Conservation (phyloP, 768 basidiomycete species). For the Boletus patriciae region DNA sequence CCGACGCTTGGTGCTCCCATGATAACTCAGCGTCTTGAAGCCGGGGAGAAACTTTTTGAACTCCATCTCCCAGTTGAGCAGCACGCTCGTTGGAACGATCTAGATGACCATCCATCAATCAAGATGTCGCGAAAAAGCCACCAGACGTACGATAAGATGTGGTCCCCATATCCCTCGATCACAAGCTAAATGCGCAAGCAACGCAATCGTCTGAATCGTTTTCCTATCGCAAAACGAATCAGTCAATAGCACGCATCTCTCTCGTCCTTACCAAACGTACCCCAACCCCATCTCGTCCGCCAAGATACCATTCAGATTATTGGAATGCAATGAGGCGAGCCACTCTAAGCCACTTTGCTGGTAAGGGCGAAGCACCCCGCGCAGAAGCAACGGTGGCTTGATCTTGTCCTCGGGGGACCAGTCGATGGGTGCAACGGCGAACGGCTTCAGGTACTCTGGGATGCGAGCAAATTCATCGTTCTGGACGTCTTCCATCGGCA, state of each 20-base stretch:
- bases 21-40: slow-evolving; percentile 84
- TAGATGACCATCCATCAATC: slow-evolving; percentile 22
- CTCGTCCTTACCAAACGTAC: slow-evolving; percentile 44
- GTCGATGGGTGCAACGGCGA: slow-evolving; percentile 67
- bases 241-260: not conserved
- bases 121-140: not conserved
- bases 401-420: slow-evolving; percentile 63
- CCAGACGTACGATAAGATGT: slow-evolving; percentile 69
- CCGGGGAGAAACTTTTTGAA: slow-evolving; percentile 95
- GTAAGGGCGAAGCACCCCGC: slow-evolving; percentile 88
- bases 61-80: slow-evolving; percentile 96
- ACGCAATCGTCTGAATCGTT: slow-evolving; percentile 94
- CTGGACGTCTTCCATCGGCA: slow-evolving; percentile 40
- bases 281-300: slow-evolving; percentile 96
- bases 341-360: slow-evolving; percentile 93
- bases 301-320: slow-evolving; percentile 78
- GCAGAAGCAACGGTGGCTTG: slow-evolving; percentile 70
- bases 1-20: slow-evolving; percentile 84
- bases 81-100: slow-evolving; percentile 90
- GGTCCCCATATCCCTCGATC: slow-evolving; percentile 91
- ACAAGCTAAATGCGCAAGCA: slow-evolving; percentile 90
- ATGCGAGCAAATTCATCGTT: slow-evolving; percentile 38
- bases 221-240: slow-evolving; percentile 51
- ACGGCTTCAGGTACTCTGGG: slow-evolving; percentile 62
- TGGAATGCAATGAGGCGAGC: slow-evolving; percentile 84